Evolutionary conservation across 208 protist genomes (phyloP).

Genomic region (Trypanosoma platydactyli): DNA sequence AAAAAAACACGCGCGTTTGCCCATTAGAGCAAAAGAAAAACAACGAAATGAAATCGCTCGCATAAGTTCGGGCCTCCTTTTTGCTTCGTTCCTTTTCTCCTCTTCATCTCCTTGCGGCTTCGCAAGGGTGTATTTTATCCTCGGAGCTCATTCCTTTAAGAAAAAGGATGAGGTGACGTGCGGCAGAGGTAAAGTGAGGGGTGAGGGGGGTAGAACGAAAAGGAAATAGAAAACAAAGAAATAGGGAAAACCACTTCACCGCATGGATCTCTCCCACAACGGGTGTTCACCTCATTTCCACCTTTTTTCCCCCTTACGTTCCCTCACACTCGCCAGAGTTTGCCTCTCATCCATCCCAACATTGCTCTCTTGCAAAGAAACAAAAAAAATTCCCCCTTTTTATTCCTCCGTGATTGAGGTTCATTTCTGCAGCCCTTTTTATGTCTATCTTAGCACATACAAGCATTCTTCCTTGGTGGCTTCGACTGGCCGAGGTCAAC

Average conservation of each 20-base stretch:
- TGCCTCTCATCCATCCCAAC: background rate
- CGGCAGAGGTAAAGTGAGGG: background rate
- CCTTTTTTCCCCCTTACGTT: too few relatives aligned
- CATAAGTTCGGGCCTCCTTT: background rate
- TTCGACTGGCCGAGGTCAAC: slow-evolving; percentile 59
- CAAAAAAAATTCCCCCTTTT: too few relatives aligned
- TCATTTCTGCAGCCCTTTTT: slow-evolving; percentile 13
- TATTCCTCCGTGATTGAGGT: too few relatives aligned
- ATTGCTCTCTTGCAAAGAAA: background rate
- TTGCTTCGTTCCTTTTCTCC: slow-evolving; percentile 7
- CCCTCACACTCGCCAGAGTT: too few relatives aligned
- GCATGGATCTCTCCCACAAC: too few relatives aligned
- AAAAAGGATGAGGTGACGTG: background rate
- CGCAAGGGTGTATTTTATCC: background rate
- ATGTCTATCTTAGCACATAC: slow-evolving; percentile 28
- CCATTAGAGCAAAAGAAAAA: background rate
- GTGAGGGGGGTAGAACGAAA: background rate
- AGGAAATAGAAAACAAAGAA: background rate
- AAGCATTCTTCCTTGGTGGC: slow-evolving; percentile 18
- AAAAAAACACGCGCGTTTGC: slow-evolving; percentile 4
- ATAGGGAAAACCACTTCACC: too few relatives aligned
- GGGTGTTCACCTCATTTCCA: too few relatives aligned
- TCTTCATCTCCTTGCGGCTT: background rate
- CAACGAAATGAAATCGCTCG: background rate
- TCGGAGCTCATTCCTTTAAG: background rate